Evolutionary conservation across 305 asterid genomes (phyloP), one percentile per base, ranked within the genome.

Genomic region (Solanum hybrid): DNA sequence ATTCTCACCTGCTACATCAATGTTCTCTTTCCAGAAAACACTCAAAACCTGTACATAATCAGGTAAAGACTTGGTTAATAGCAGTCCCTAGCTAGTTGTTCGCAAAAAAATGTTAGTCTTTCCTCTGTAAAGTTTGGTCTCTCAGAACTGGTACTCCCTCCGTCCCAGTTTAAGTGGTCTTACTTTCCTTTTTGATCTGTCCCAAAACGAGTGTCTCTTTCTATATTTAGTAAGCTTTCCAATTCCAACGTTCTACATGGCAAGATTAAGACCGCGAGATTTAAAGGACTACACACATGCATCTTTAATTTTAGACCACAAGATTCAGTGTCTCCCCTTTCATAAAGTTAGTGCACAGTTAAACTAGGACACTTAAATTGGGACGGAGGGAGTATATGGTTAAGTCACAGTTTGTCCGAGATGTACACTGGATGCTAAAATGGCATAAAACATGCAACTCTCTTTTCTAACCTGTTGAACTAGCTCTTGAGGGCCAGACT

Each of bases 401-500:
- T 13, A 81, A 26, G 71, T 40, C 38, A 9, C 22, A 5, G 38
- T 82, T 82, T 24, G 34, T 82, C 75, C 29, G 6, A 84, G 38
- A 51, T 84, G 22, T 17, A 51, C 11, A 29, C 27, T 79, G n/a
- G 66, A 31, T 45, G 73, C 1, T 4, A 10, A 31, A 75, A 0
- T 87, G 72, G 66, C 0, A 77, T 80, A 73, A 17, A 51, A 29
- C 12, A 38, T 69, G 88, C 76, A 36, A 4, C 87, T 29, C 40
- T 27, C 38, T 56, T 85, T 56, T 89, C 42, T 78, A 90, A 94
- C 96, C 96, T 95, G 97, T 38, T 93, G 95, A 86, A 96, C 98
- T n/a, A 96, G 94, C 78, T 96, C 95, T 88, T 96, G 90, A 22
- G 98, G 96, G 19, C 93, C 98, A 66, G 92, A 93, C 87, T 93